Evolutionary conservation across 1,284 basidiomycete genomes (phyloP).

Genomic region (Termitomyces sp.): DNA sequence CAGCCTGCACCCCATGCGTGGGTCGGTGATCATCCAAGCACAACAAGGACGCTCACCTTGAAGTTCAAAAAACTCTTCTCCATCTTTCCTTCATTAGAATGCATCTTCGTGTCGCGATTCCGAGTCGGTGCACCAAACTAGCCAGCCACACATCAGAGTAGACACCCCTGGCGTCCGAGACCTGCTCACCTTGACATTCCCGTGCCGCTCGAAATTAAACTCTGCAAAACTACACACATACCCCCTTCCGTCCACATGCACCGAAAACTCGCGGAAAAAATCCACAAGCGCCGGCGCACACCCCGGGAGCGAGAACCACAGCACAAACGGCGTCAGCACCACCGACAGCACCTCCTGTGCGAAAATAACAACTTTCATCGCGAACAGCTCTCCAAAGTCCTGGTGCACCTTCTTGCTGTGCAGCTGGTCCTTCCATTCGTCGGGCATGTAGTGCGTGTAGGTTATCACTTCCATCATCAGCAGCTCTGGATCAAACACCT

Average conservation of each 20-base stretch:
- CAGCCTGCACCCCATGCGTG: constrained; percentile 46
- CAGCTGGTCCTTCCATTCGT: constrained; percentile 83
- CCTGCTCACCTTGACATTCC: constrained; percentile 69
- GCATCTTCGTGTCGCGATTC: constrained; percentile 65
- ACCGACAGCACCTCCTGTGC: constrained; percentile 87
- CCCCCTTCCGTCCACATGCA: constrained; percentile 94
- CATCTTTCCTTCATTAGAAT: constrained; percentile 94
- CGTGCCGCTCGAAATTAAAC: constrained; percentile 92
- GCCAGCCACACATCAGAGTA: not conserved
- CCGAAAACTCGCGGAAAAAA: constrained; percentile 95
- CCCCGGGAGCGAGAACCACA: constrained; percentile 87
- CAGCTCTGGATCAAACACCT: constrained; percentile 89
- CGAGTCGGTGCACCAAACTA: constrained; percentile 76
- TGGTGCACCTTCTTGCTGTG: constrained; percentile 89
- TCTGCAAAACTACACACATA: constrained; percentile 98
- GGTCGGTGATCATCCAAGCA: not conserved
- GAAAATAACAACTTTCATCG: constrained; percentile 86
- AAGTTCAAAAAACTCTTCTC: constrained; percentile 97
- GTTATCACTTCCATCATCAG: constrained; percentile 88
- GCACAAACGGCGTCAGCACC: constrained; percentile 88
- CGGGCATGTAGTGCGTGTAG: constrained; percentile 94
- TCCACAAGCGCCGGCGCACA: constrained; percentile 90
- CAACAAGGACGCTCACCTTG: constrained; percentile 46
- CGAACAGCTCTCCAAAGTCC: constrained; percentile 86
- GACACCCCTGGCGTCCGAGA: not conserved